phyloP scores from a whole-genome alignment of 768 basidiomycete species.

The Tricholoma sp. region DNA sequence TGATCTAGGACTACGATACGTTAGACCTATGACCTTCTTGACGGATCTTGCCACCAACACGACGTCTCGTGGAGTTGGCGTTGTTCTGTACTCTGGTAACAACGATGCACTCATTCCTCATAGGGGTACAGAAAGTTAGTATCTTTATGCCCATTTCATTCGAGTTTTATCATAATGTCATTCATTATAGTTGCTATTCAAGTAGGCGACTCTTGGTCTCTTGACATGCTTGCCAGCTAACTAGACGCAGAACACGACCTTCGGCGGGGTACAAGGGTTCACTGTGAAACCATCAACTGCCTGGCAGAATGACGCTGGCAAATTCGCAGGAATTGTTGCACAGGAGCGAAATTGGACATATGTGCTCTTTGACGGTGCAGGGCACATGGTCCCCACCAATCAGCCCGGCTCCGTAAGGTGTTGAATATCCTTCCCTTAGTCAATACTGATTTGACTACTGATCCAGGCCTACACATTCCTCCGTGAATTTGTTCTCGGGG shows the following conservation, averaged over 20 bases:
- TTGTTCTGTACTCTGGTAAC: slow-evolving; percentile 66
- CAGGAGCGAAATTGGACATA: slow-evolving; percentile 70
- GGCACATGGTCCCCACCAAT: slow-evolving; percentile 35
- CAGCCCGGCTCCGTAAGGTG: slow-evolving; percentile 33
- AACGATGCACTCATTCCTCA: slow-evolving; percentile 65
- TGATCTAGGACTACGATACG: not conserved
- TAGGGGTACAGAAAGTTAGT: slow-evolving; percentile 55
- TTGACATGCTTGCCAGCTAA: not conserved
- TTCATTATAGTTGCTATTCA: slow-evolving; percentile 53
- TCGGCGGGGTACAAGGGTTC: slow-evolving; percentile 74
- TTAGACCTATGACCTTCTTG: slow-evolving; percentile 59
- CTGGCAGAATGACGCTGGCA: slow-evolving; percentile 55
- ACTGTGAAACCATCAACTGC: slow-evolving; percentile 62
- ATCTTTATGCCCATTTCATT: not conserved
- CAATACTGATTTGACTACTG: not conserved
- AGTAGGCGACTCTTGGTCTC: slow-evolving; percentile 20
- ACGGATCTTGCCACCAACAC: slow-evolving; percentile 64
- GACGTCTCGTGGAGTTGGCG: slow-evolving; percentile 40
- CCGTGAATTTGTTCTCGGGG: slow-evolving; percentile 65
- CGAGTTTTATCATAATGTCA: slow-evolving; percentile 2
- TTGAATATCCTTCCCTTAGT: not conserved
- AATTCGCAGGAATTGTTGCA: slow-evolving; percentile 64
- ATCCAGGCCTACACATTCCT: slow-evolving; percentile 54
- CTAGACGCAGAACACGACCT: slow-evolving; percentile 61
- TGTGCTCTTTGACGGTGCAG: slow-evolving; percentile 35